phyloP scores from a whole-genome alignment of 768 basidiomycete species.

The Boletus vermiculosoides region DNA sequence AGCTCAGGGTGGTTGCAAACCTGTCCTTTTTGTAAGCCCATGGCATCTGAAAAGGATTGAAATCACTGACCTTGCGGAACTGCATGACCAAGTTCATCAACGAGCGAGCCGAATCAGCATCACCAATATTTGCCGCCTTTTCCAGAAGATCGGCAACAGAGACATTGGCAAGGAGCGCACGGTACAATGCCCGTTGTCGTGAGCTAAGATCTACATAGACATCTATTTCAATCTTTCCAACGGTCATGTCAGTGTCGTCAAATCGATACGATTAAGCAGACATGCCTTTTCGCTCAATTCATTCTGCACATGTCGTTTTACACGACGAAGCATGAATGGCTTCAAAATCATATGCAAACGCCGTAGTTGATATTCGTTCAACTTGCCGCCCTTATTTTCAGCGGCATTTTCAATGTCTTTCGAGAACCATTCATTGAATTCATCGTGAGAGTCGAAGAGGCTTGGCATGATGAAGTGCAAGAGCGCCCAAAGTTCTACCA shows the following conservation, averaged over 20 bases:
- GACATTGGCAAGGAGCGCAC: slow-evolving; percentile 86
- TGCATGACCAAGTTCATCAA: slow-evolving; percentile 99
- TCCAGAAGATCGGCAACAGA: slow-evolving; percentile 92
- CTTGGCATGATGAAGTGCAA: slow-evolving; percentile 99
- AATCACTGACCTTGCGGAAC: slow-evolving; percentile 79
- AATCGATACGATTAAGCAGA: slow-evolving; percentile 44
- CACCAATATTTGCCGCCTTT: slow-evolving; percentile 89
- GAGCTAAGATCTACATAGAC: slow-evolving; percentile 93
- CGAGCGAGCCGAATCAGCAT: slow-evolving; percentile 87
- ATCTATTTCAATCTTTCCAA: slow-evolving; percentile 89
- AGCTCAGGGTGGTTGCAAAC: slow-evolving; percentile 99
- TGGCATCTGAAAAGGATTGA: background rate
- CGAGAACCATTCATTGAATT: slow-evolving; percentile 99
- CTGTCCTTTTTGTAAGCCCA: slow-evolving; percentile 36
- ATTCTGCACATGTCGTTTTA: slow-evolving; percentile 99
- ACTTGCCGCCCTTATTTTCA: slow-evolving; percentile 85
- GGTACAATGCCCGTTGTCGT: slow-evolving; percentile 87
- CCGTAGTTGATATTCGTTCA: slow-evolving; percentile 93
- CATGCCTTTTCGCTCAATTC: slow-evolving; percentile 96
- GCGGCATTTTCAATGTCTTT: slow-evolving; percentile 97
- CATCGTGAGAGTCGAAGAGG: slow-evolving; percentile 97
- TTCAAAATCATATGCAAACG: slow-evolving; percentile 98
- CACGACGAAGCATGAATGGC: slow-evolving; percentile 96
- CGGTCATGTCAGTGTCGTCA: slow-evolving; percentile 78
- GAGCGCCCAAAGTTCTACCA: slow-evolving; percentile 91